phyloP scores from a whole-genome alignment of 2,329 filamentous ascomycete genomes.

The Diplodia scrobiculata region DNA sequence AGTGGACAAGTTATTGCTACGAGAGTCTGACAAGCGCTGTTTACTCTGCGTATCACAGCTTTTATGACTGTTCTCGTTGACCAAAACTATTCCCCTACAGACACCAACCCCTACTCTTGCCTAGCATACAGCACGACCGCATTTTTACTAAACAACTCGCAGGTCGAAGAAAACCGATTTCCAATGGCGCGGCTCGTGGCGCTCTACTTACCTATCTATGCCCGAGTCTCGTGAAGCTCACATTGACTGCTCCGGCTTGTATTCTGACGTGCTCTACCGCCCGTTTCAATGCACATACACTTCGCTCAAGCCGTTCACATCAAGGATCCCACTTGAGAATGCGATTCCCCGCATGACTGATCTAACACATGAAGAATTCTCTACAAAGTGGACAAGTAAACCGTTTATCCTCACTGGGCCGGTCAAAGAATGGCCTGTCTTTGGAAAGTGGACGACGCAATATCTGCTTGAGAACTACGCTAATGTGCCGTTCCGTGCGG shows the following conservation, averaged over 20 bases:
- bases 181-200: conserved; percentile 81
- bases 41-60: background rate
- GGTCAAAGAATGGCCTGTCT: conserved; percentile 80
- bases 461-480: conserved; percentile 65
- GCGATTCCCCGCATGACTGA: conserved; percentile 69
- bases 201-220: conserved; percentile 71
- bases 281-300: conserved; percentile 88
- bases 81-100: background rate
- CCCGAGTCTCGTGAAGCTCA: conserved; percentile 55
- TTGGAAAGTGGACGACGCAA: conserved; percentile 71
- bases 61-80: background rate
- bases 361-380: conserved; percentile 73
- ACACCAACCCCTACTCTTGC: background rate
- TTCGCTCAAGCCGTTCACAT: conserved; percentile 64
- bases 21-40: background rate
- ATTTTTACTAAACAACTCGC: conserved; percentile 14
- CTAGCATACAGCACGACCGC: background rate
- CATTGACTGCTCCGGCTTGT: conserved; percentile 75
- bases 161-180: conserved; percentile 54
- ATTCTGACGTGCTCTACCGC: conserved; percentile 85
- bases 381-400: conserved; percentile 70
- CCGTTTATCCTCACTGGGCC: conserved; percentile 86
- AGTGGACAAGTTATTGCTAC: background rate
- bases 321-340: conserved; percentile 72
- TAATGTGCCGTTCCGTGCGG: conserved; percentile 75